These are phyloP conservation scores for Medicago ruthenica DNA, from an alignment of 306 rosid species.

Conservation along the genomic window DNA sequence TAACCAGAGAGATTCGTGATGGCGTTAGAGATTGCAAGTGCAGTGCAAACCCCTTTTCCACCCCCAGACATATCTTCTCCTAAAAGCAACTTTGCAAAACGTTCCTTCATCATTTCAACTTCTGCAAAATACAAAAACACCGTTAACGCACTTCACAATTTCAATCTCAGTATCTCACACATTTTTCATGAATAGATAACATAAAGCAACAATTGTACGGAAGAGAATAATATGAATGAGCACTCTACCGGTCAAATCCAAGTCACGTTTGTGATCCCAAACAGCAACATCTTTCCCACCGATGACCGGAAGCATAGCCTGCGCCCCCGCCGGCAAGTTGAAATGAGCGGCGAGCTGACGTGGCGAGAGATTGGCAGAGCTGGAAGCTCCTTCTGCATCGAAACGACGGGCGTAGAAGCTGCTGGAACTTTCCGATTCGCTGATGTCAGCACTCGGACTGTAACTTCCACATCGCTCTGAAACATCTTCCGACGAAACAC, in stretches of 20 bases:
- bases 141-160: background rate
- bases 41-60: conserved; percentile 98
- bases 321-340: conserved; percentile 52
- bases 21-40: conserved; percentile 93
- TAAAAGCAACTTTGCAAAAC: conserved; percentile 84
- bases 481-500: conserved; percentile 72
- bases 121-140: conserved; percentile 48
- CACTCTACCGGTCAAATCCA: conserved; percentile 86
- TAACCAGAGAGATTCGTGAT: conserved; percentile 94
- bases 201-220: background rate
- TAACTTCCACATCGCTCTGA: conserved; percentile 90
- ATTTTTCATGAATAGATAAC: background rate
- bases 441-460: conserved; percentile 87
- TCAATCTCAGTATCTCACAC: background rate
- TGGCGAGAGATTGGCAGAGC: conserved; percentile 76
- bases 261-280: conserved; percentile 72
- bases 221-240: background rate
- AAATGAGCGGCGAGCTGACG: conserved; percentile 52
- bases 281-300: conserved; percentile 75
- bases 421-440: conserved; percentile 91
- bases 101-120: conserved; percentile 95
- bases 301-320: conserved; percentile 69
- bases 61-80: conserved; percentile 99
- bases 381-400: conserved; percentile 77
- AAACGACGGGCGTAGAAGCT: conserved; percentile 80